These are phyloP conservation scores for Aureobasidium sp. DNA, from an alignment of 2,329 filamentous ascomycete species.

Conservation along the genomic window DNA sequence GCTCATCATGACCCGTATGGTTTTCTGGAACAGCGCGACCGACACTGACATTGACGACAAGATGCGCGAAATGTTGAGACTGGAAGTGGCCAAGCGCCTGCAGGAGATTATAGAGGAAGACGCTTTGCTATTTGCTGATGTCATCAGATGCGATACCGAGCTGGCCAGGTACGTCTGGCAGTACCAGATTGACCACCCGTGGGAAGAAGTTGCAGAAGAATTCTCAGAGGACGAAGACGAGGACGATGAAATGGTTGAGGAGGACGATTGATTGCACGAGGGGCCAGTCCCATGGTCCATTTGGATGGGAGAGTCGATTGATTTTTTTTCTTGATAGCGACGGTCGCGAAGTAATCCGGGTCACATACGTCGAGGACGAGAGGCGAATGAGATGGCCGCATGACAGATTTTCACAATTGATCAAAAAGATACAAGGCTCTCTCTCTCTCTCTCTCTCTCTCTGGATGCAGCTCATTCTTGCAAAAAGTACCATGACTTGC, in stretches of 20 bases:
- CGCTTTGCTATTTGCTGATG: background rate
- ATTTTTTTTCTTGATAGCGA: too few species aligned
- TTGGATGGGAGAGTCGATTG: too few species aligned
- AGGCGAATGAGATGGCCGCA: too few species aligned
- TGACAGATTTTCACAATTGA: too few species aligned
- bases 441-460: too few species aligned
- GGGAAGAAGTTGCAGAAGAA: background rate
- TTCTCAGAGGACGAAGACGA: background rate
- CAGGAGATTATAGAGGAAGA: background rate
- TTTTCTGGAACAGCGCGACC: background rate
- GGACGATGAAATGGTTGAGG: background rate
- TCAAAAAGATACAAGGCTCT: too few species aligned
- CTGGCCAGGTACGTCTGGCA: background rate
- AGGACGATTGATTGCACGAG: background rate
- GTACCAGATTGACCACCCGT: background rate
- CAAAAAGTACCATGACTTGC: too few species aligned
- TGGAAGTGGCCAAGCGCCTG: background rate
- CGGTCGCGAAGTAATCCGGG: too few species aligned
- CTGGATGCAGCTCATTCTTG: too few species aligned
- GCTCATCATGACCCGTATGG: conserved; percentile 1
- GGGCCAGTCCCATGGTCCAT: background rate
- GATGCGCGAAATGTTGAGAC: background rate
- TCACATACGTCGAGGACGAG: too few species aligned
- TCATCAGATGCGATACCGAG: background rate
- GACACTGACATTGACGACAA: background rate